Base-by-base conservation (phyloP, 495 filamentous ascomycete genomes). In the Chaetomidium leptoderma region DNA sequence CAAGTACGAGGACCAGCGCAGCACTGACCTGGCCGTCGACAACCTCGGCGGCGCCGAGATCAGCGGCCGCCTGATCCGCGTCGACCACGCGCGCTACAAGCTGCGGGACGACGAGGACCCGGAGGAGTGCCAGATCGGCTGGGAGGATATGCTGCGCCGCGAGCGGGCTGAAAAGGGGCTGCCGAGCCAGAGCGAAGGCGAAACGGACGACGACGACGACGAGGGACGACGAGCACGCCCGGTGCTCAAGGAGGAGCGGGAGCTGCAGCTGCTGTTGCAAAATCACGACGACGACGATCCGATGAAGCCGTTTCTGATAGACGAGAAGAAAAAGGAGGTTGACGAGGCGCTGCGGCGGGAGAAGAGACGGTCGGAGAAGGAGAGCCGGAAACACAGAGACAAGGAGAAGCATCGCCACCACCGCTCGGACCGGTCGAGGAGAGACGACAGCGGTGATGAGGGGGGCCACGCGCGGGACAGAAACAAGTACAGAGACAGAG, bases 1-100 rank as follows among this genome's bases (percentile, higher is more conserved):
- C 51, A 98, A 98, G 71, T 98, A 97, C 72, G 93, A 98, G 68
- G 93, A 98, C 72, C 93, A 98, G 80, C 84, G 95, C 57, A 96
- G 91, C 69, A 92, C 89, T 39, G 91, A 96, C 72, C 76, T 98
- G 33, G 93, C 93, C 2, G 93, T 98, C 3, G 93, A 98, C 72
- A 98, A 98, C 69, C 72, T 98, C 6, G 87, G 90, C 43, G 93
- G 93, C 16, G 85, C 91, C 24, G 86, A 81, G 27, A 86, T 98
- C 17, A 78, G 90, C 69, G 91, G 91, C 0, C 78, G 92, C 44
- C 72, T 89, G 47, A 70, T 98, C 37, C 84, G 88, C 60, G 93
- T 98, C 4, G 93, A 98, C 71, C 93, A 98, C 72, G 85, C 89
- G 39, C 77, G 90, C 44, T 97, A 98, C 69, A 93, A 96, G 76